These are phyloP conservation scores for Aspergillus sclerotialis DNA, from an alignment of 2,329 filamentous ascomycete genomes.

Conservation along the genomic window DNA sequence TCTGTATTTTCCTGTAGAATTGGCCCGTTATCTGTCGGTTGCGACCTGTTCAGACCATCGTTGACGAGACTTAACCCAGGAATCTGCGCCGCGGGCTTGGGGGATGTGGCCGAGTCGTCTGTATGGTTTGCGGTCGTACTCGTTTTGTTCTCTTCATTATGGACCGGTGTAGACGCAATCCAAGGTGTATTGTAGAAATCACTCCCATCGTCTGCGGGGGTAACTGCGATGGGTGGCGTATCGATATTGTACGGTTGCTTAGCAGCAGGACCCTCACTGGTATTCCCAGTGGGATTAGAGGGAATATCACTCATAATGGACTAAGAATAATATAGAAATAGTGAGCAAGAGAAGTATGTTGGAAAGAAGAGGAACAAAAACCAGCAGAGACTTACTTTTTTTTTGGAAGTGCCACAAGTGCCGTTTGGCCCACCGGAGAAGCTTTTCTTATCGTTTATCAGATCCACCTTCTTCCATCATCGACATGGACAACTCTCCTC, in stretches of 20 bases:
- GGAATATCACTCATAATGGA: constrained; percentile 20
- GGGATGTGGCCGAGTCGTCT: constrained; percentile 8
- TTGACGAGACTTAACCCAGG: constrained; percentile 32
- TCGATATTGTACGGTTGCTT: constrained; percentile 22
- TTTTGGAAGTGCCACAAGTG: constrained; percentile 21
- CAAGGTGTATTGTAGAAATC: constrained; percentile 38
- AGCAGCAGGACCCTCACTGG: constrained; percentile 15
- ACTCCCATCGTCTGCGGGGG: constrained; percentile 30
- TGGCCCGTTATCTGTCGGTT: constrained; percentile 6
- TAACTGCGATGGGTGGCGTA: constrained; percentile 22
- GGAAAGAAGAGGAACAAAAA: neutral
- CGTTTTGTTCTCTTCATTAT: constrained; percentile 5
- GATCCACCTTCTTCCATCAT: constrained; percentile 1
- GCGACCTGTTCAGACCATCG: constrained; percentile 9
- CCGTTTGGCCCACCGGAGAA: constrained; percentile 19
- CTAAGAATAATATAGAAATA: constrained; percentile 5
- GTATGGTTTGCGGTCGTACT: constrained; percentile 3
- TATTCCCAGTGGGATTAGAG: constrained; percentile 8
- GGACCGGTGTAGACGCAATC: constrained; percentile 21
- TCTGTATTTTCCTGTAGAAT: constrained; percentile 1
- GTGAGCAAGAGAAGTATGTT: constrained; percentile 1
- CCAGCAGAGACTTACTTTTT: constrained; percentile 14
- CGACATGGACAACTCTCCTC: neutral
- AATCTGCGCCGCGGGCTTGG: constrained; percentile 20
- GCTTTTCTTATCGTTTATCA: constrained; percentile 23